Evolutionary conservation across 768 basidiomycete species (phyloP).

Genomic region (Suillus sp.): DNA sequence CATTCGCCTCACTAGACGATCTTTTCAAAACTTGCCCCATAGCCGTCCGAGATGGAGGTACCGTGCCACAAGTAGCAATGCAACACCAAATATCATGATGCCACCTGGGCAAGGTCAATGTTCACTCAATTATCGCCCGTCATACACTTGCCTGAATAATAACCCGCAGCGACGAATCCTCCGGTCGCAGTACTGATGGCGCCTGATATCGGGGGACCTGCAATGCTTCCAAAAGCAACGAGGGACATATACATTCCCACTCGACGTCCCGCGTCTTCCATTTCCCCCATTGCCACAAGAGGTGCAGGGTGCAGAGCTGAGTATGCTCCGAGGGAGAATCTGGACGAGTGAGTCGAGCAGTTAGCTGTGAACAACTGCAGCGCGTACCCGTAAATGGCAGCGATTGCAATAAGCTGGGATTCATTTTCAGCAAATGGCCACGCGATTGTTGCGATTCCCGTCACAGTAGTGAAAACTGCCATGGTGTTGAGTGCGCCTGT

Average conservation of each 20-base stretch:
- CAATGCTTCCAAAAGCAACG: slow-evolving; percentile 62
- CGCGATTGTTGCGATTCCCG: slow-evolving; percentile 59
- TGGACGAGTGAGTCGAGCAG: slow-evolving; percentile 24
- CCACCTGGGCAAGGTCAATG: slow-evolving; percentile 30
- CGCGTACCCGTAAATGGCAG: slow-evolving; percentile 65
- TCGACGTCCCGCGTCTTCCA: slow-evolving; percentile 63
- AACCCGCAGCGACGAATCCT: slow-evolving; percentile 39
- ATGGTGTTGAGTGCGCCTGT: slow-evolving; percentile 70
- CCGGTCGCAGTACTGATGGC: slow-evolving; percentile 58
- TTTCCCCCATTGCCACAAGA: slow-evolving; percentile 60
- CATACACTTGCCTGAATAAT: slow-evolving; percentile 42
- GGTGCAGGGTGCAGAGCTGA: slow-evolving; percentile 59
- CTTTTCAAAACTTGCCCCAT: slow-evolving; percentile 36
- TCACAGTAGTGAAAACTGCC: slow-evolving; percentile 58
- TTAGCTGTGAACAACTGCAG: slow-evolving; percentile 6
- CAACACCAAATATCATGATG: slow-evolving; percentile 43
- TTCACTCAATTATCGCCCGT: neutral
- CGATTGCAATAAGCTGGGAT: slow-evolving; percentile 50
- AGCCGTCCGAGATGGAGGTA: slow-evolving; percentile 42
- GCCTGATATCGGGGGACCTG: slow-evolving; percentile 75
- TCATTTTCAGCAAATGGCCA: slow-evolving; percentile 67
- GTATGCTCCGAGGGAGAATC: slow-evolving; percentile 64
- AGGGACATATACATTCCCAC: slow-evolving; percentile 66
- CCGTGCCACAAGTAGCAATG: slow-evolving; percentile 42
- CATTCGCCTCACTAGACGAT: neutral